Percentiles rank a stretch among this genome's conserved stretches.
Conservation (phyloP, 2,329 filamentous ascomycete species). For the Moelleriella libera region DNA sequence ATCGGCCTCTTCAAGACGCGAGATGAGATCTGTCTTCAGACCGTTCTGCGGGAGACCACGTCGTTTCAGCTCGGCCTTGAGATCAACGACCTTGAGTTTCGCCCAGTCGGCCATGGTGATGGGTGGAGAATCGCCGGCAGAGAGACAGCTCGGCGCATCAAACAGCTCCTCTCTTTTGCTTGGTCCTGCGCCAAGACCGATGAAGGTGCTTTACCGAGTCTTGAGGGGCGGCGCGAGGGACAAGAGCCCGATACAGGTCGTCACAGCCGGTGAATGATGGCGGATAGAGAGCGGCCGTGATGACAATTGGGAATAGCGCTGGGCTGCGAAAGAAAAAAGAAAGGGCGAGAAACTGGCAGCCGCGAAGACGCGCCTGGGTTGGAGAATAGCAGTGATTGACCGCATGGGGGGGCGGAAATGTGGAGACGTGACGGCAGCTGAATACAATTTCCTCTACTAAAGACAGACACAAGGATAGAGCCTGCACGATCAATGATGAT, state of each 20-base stretch:
- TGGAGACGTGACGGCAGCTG: not conserved
- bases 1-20: slow-evolving; percentile 36
- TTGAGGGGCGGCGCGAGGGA: too few relatives aligned
- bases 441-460: too few relatives aligned
- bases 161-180: not conserved
- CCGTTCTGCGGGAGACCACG: slow-evolving; percentile 56
- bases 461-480: too few relatives aligned
- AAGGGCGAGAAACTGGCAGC: not conserved
- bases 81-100: slow-evolving; percentile 57
- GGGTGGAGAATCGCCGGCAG: not conserved
- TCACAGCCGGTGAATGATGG: not conserved
- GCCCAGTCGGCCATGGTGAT: slow-evolving; percentile 35
- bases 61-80: slow-evolving; percentile 60
- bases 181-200: not conserved
- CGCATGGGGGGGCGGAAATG: not conserved
- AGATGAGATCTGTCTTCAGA: slow-evolving; percentile 57
- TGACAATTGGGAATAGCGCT: not conserved
- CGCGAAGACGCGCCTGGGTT: not conserved
- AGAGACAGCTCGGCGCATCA: not conserved
- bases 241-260: not conserved
- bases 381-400: not conserved
- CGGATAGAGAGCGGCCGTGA: too few relatives aligned
- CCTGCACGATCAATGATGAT: too few relatives aligned
- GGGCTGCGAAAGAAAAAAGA: not conserved
- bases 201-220: too few relatives aligned